A percentile compares a stretch with the other conserved stretches of the same genome.
Conservation (phyloP, 306 rosid species). For the Trifolium pratense region DNA sequence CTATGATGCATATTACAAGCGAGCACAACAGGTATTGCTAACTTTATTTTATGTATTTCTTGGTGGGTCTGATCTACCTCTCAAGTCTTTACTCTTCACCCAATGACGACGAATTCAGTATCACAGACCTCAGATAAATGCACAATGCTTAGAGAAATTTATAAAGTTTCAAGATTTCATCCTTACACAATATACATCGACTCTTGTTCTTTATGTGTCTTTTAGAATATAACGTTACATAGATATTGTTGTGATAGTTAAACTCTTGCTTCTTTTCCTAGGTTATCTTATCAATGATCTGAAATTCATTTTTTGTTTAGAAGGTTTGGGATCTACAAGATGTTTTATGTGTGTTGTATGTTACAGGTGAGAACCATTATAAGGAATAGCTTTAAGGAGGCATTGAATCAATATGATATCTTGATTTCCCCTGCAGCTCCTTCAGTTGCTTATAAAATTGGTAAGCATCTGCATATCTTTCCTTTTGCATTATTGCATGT, state of each 20-base stretch:
- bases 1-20: slow-evolving; percentile 98
- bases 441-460: slow-evolving; percentile 91
- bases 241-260: slow-evolving; percentile 8
- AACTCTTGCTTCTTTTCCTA: slow-evolving; percentile 15
- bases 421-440: slow-evolving; percentile 97
- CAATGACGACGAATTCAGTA: slow-evolving; percentile 32
- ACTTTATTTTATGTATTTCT: slow-evolving; percentile 19
- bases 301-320: slow-evolving; percentile 15
- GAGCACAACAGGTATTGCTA: slow-evolving; percentile 89
- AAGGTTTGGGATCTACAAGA: slow-evolving; percentile 34
- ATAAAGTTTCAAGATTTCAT: slow-evolving; percentile 17
- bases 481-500: slow-evolving; percentile 10
- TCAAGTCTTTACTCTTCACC: slow-evolving; percentile 4
- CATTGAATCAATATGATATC: slow-evolving; percentile 80
- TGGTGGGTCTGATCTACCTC: slow-evolving; percentile 20
- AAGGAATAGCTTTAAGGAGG: slow-evolving; percentile 82
- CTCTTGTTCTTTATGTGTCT: slow-evolving; percentile 6
- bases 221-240: neutral
- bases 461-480: slow-evolving; percentile 49
- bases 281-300: slow-evolving; percentile 20
- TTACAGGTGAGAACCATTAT: slow-evolving; percentile 93
- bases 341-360: slow-evolving; percentile 39
- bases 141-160: too few species aligned
- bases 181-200: neutral
- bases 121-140: slow-evolving; percentile 21